Base-by-base conservation (phyloP, 106 monocot species). In the Apostasia shenzhenica region DNA sequence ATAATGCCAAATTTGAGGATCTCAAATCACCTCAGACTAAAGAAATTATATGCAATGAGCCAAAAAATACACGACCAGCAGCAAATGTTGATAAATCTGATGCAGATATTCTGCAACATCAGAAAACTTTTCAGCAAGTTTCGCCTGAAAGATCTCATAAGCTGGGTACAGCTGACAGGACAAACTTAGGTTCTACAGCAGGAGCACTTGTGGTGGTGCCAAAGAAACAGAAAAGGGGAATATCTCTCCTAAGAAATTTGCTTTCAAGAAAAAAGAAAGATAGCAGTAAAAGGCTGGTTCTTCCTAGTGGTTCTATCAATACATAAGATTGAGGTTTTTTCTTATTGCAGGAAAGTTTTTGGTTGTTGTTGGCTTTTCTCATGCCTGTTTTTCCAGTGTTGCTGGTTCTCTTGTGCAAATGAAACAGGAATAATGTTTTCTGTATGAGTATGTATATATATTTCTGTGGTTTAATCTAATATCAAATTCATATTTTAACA, bases 11-110 rank as follows among this genome's bases (percentile, higher is more conserved):
- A 57, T 75, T 40, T 26, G 65, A 74, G 39, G 76, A 80, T 54
- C 14, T 59, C 44, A 70, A 69, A 54, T 72, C 73, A 12, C 72
- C 73, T 2, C 73, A 80, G 60, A 82, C 79, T 1, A 82, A 87
- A 76, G 83, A 83, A 63, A 82, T 77, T 49, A 70, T 80, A 45
- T 73, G 77, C 55, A 50, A 73, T 4, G 74, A 73, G 48, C 50
- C 56, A 46, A 59, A 68, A 61, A 61, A 61, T 1, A 70, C 61
- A 3, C 72, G 43, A 14, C 38, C 54, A 69, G 8, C 41, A 5
- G 10, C 55, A 0, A 39, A 5, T 40, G 40, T 41, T 6, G 58
- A 62, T 14, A 77, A 73, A 6, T 48, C 62, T 2, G 79, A 76
- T 63, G 72, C 14, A 61, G 74, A 45, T 5, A 45, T 73, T 41